Conservation (phyloP, 2,329 filamentous ascomycete species). For the Pseudogymnoascus sp. region DNA sequence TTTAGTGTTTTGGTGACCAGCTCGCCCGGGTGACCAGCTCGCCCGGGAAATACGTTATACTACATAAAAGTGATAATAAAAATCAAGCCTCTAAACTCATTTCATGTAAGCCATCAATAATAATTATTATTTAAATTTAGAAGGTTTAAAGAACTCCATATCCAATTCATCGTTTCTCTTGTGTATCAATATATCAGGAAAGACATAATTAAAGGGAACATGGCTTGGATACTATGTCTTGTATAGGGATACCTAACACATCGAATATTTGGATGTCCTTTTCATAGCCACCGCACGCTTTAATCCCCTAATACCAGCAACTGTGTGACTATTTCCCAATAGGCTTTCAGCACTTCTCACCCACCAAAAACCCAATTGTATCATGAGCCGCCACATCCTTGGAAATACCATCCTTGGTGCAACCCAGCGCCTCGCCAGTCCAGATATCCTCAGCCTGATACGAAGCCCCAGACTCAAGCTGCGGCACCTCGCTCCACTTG, state of each 20-base stretch:
- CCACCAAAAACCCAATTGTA: constrained; percentile 25
- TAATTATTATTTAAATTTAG: no score
- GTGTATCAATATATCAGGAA: not conserved
- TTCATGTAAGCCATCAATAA: no score
- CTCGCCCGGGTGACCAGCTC: no score
- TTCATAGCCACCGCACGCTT: not conserved
- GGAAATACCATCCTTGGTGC: constrained; percentile 25
- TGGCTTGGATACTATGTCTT: not conserved
- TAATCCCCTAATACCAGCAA: no score
- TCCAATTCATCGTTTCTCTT: no score
- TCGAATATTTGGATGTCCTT: not conserved
- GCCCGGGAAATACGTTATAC: no score
- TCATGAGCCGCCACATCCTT: constrained; percentile 31
- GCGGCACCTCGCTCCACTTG: constrained; percentile 38
- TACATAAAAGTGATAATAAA: no score
- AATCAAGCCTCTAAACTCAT: not conserved
- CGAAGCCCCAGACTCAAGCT: constrained; percentile 25
- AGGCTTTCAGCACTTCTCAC: constrained; percentile 15
- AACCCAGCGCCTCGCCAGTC: constrained; percentile 36
- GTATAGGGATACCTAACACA: not conserved
- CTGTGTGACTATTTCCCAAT: constrained; percentile 11
- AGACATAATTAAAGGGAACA: not conserved
- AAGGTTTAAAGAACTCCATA: no score
- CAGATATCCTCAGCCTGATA: constrained; percentile 41
- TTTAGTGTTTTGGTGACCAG: no score